Percentiles rank a stretch among this genome's conserved stretches.
These are phyloP conservation scores for Cavenderia fasciculata DNA, from an alignment of 78 protist genomes.

Conservation along the genomic window DNA sequence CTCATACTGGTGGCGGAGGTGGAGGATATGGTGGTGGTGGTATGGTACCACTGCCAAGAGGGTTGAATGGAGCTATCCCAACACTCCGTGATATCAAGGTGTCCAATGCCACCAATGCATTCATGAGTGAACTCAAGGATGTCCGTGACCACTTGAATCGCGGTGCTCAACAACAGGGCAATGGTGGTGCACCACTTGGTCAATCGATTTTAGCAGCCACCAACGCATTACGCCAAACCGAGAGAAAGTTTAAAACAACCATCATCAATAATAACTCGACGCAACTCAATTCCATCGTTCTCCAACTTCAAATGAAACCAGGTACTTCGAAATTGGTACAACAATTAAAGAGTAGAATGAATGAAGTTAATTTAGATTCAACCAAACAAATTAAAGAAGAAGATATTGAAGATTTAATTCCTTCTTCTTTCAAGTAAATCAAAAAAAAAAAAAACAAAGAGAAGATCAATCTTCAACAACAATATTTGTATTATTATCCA, in stretches of 20 bases:
- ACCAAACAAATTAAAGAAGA: too few species aligned
- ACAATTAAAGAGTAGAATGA: conserved; percentile 43
- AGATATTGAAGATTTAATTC: conserved; percentile 48
- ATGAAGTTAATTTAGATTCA: too few species aligned
- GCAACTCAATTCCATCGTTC: conserved; percentile 34
- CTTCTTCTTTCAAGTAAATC: too few species aligned
- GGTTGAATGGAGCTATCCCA: too few species aligned
- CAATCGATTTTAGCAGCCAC: background rate
- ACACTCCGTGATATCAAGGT: conserved; percentile 47
- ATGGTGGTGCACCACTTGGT: background rate
- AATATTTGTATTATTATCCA: too few species aligned
- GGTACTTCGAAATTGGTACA: conserved; percentile 53
- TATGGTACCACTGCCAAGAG: too few species aligned
- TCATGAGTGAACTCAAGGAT: conserved; percentile 26
- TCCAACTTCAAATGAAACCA: conserved; percentile 38
- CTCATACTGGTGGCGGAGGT: background rate
- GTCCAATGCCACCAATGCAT: conserved; percentile 12
- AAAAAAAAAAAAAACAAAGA: too few species aligned
- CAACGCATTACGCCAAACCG: too few species aligned
- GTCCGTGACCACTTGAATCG: background rate
- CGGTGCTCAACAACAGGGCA: background rate
- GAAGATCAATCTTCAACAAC: too few species aligned
- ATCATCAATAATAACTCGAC: background rate
- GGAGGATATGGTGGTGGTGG: background rate
- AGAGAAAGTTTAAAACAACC: background rate